Evolutionary conservation across 495 filamentous ascomycete genomes (phyloP), one percentile per base, ranked within the genome.

Genomic region (Aspergillus funiculosus): DNA sequence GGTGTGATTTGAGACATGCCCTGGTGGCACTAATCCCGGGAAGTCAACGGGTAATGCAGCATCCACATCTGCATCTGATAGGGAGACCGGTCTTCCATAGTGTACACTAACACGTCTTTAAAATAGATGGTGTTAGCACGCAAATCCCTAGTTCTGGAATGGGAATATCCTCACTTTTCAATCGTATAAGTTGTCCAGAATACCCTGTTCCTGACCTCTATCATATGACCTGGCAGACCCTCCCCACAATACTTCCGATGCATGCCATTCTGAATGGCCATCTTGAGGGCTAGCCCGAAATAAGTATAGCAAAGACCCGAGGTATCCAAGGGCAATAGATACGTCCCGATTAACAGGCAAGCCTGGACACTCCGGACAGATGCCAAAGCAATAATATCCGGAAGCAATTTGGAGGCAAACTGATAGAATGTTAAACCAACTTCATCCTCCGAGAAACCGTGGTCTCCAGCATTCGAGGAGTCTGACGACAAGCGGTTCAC

Each of bases 201-300:
- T 3, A 76, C 68, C 3, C 73, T 63, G 46, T 76, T 76, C 10
- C 73, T 57, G 3, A 66, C 57, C 53, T 76, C 73, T 1, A 69
- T 50, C 62, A 67, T 72, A 26, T 62, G 60, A 10, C 60, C 43
- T 2, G 65, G 68, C 1, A 74, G 50, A 0, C 68, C 69, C 44
- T 74, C 65, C 10, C 69, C 73, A 24, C 64, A 59, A 34, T 76
- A 74, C 34, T 63, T 64, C 27, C 73, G 60, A 42, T 76, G 73
- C 73, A 76, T 76, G n/a, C 73, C 73, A 52, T 76, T 76, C 32
- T 75, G 73, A 29, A 76, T 73, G 0, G 71, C 73, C 43, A 76
- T 56, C 31, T 76, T 76, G 5, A 76, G 54, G 11, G 71, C 70
- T 32, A 76, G 44, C 0, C 69, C 69, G 46, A 75, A 71, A 46